These are phyloP conservation scores for Aspergillus ibericus DNA, from an alignment of 2,329 filamentous ascomycete genomes.

Conservation along the genomic window DNA sequence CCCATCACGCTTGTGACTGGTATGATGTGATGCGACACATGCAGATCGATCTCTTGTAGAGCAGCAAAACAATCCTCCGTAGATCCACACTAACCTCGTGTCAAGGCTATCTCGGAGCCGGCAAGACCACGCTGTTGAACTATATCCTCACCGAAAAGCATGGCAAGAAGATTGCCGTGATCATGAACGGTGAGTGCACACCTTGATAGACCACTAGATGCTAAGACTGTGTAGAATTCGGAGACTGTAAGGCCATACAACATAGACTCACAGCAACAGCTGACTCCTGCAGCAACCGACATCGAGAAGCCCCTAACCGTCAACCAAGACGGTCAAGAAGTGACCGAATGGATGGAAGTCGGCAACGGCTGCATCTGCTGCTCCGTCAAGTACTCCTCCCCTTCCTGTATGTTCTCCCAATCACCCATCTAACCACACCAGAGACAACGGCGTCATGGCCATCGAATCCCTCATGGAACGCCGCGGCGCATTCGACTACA, in stretches of 20 bases:
- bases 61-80: background rate
- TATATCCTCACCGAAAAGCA: conserved; percentile 94
- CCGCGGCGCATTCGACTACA: conserved; percentile 93
- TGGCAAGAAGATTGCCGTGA: conserved; percentile 97
- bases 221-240: conserved; percentile 63
- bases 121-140: conserved; percentile 93
- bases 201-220: background rate
- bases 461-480: conserved; percentile 96
- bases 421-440: conserved; percentile 34
- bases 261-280: background rate
- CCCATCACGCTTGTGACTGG: conserved; percentile 54
- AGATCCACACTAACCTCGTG: background rate
- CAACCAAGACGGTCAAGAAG: conserved; percentile 76
- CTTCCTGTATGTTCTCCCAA: background rate
- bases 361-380: conserved; percentile 98
- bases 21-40: conserved; percentile 25
- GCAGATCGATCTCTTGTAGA: background rate
- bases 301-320: conserved; percentile 96
- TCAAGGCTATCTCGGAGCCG: conserved; percentile 86
- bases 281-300: conserved; percentile 66
- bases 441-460: conserved; percentile 87
- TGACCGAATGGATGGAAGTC: conserved; percentile 93
- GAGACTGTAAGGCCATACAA: conserved; percentile 64
- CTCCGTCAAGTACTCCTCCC: conserved; percentile 76
- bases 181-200: conserved; percentile 72